Conservation (phyloP, 805 yeast species). For the Metschnikowia henanensis region DNA sequence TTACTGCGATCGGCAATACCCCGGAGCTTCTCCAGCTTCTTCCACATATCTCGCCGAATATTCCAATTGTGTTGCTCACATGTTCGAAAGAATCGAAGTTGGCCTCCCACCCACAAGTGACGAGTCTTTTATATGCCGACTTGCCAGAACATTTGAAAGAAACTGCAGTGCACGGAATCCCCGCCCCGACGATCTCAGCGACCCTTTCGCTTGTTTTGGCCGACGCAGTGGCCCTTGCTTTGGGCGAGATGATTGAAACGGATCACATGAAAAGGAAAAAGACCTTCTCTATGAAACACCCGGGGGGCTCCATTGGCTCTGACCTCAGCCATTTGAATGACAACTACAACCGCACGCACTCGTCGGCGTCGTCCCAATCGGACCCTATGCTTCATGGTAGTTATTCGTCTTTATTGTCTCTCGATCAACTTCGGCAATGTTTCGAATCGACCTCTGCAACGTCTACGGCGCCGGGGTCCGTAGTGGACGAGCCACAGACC, state of each 20-base stretch:
- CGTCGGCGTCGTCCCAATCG: slow-evolving; percentile 5
- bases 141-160: slow-evolving; percentile 61
- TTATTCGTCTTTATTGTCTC: slow-evolving; percentile 19
- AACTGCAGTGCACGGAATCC: slow-evolving; percentile 65
- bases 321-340: slow-evolving; percentile 38
- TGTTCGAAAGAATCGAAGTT: slow-evolving; percentile 58
- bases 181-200: slow-evolving; percentile 87
- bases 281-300: slow-evolving; percentile 72
- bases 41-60: slow-evolving; percentile 53
- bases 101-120: slow-evolving; percentile 49
- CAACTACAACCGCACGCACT: slow-evolving; percentile 16
- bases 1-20: slow-evolving; percentile 82
- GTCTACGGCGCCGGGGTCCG: slow-evolving; percentile 10
- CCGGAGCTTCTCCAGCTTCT: slow-evolving; percentile 65
- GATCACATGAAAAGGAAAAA: slow-evolving; percentile 54
- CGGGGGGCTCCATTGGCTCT: slow-evolving; percentile 88
- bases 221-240: slow-evolving; percentile 75
- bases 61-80: slow-evolving; percentile 64
- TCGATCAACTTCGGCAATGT: slow-evolving; percentile 15
- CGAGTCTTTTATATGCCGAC: slow-evolving; percentile 59
- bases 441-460: slow-evolving; percentile 4
- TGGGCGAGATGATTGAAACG: slow-evolving; percentile 63
- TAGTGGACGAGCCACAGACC: slow-evolving; percentile 12
- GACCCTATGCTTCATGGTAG: slow-evolving; percentile 12
- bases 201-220: slow-evolving; percentile 74